These are phyloP conservation scores for Agarophyton chilense DNA, from an alignment of 23 red algal species.

Conservation along the genomic window DNA sequence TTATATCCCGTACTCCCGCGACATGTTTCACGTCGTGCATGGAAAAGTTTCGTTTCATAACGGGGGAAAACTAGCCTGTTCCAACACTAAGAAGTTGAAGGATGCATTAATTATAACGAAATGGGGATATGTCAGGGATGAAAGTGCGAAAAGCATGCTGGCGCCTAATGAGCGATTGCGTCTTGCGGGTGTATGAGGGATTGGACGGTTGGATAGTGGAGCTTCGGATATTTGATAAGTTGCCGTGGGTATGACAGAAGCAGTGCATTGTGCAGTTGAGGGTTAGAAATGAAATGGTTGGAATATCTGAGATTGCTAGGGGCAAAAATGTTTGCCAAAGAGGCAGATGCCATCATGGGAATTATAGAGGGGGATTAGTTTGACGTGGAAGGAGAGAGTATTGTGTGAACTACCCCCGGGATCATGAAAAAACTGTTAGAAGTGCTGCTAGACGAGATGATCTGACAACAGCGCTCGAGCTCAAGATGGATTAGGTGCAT, in stretches of 20 bases:
- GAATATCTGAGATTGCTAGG: slow-evolving; percentile 93
- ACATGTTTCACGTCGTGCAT: slow-evolving; percentile 73
- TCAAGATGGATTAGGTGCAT: too few relatives aligned
- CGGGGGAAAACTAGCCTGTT: slow-evolving; percentile 56
- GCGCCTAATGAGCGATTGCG: slow-evolving; percentile 61
- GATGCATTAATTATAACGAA: slow-evolving; percentile 83
- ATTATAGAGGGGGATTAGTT: slow-evolving; percentile 39
- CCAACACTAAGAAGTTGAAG: slow-evolving; percentile 30
- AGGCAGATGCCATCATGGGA: slow-evolving; percentile 80
- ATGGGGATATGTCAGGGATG: slow-evolving; percentile 83
- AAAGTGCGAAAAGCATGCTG: slow-evolving; percentile 73
- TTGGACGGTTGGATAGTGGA: slow-evolving; percentile 73
- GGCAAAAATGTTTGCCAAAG: slow-evolving; percentile 82
- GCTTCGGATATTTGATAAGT: slow-evolving; percentile 94
- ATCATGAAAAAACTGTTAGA: slow-evolving; percentile 48
- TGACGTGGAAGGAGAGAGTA: slow-evolving; percentile 46
- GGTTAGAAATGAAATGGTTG: slow-evolving; percentile 58
- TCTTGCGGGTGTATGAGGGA: slow-evolving; percentile 43
- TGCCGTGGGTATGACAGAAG: slow-evolving; percentile 83
- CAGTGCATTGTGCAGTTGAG: slow-evolving; percentile 74
- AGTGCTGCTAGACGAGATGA: background rate
- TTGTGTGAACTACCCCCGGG: slow-evolving; percentile 64
- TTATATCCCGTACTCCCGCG: slow-evolving; percentile 76
- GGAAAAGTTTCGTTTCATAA: slow-evolving; percentile 82
- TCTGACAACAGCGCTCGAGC: too few relatives aligned